Conservation (phyloP, 2,329 filamentous ascomycete genomes). For the Fusarium gaditjirri region DNA sequence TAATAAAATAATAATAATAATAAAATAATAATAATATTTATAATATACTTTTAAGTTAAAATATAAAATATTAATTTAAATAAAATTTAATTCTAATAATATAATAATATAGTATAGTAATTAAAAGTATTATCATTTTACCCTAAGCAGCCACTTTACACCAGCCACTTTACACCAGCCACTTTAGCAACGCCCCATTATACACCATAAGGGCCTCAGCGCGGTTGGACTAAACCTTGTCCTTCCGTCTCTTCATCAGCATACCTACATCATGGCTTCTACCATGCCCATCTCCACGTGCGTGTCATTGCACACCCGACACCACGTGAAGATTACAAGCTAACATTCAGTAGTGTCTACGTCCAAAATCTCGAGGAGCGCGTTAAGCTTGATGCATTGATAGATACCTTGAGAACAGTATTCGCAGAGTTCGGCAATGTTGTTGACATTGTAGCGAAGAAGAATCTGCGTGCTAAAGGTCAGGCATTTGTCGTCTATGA, state of each 20-base stretch:
- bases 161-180: no score
- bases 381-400: constrained; percentile 82
- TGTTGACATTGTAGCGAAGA: constrained; percentile 87
- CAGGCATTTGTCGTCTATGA: constrained; percentile 97
- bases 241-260: background rate
- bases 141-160: no score
- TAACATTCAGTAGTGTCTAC: constrained; percentile 66
- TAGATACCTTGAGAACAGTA: constrained; percentile 76
- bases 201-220: no score
- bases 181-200: no score
- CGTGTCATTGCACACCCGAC: constrained; percentile 79
- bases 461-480: constrained; percentile 89
- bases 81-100: no score
- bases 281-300: constrained; percentile 70
- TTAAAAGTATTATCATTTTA: no score
- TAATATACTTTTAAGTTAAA: no score
- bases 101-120: no score
- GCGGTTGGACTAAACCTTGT: background rate
- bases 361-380: constrained; percentile 91
- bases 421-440: constrained; percentile 91
- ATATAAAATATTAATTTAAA: no score
- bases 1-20: no score
- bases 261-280: constrained; percentile 49
- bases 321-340: constrained; percentile 50
- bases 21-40: no score